Evolutionary conservation across 768 basidiomycete species (phyloP), one percentile per base, ranked within the genome.

Genomic region (Plicaturopsis crispa): DNA sequence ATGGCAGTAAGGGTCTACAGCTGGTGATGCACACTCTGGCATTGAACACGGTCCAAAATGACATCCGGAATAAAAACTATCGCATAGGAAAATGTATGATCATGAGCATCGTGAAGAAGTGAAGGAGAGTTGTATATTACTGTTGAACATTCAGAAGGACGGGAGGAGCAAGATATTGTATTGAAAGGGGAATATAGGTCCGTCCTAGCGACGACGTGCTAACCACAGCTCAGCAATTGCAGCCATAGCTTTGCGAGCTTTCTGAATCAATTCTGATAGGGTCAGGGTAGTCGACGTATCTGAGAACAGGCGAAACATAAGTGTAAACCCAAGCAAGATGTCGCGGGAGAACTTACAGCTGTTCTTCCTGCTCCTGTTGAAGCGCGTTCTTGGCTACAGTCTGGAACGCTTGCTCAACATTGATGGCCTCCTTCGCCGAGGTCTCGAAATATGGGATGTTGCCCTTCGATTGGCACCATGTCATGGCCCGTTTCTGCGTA

Each of bases 391-490:
- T 94, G n/a, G 94, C 94, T 40, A 98, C 93, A 2, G 93, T 96
- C 63, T 96, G 93, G 80, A 99, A 99, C 3, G 94, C 96, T 60
- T 98, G 94, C 60, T 99, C 96, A 39, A 99, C 96, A 54, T 99
- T 99, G 72, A 98, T 97, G 8, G 96, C 94, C 63, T 99, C 96
- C 66, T 99, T 99, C 28, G 96, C 96, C 6, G 96, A 99, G 4
- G 96, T 98, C 69, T 99, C 96, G 59, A 98, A 99, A 66, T 98
- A 99, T 20, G 96, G 96, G 47, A 99, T 97, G 63, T 98, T 98
- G 57, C 94, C 94, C 68, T 98, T 98, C 42, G 93, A 84, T 53
- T 98, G 93, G 61, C 96, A 99, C 96, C 96, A 99, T 4, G 94
- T 90, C 92, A 98, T 97, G 13, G 96, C 94, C 31, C 94, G 86